These are phyloP conservation scores for Tylopilus orsonianus DNA, from an alignment of 1,284 basidiomycete genomes.

Conservation along the genomic window DNA sequence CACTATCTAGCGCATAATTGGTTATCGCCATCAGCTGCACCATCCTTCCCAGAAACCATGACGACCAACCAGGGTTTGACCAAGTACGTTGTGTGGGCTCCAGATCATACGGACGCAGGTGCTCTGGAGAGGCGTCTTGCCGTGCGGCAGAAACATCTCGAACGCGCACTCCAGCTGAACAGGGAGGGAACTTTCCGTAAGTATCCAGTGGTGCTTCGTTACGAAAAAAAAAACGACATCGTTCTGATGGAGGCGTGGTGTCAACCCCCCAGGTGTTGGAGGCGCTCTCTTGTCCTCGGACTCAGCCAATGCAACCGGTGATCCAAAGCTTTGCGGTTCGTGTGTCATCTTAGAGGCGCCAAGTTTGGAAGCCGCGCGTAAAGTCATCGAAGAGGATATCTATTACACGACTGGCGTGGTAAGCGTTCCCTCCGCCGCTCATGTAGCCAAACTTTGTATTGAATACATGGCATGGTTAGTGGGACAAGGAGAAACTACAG, in stretches of 20 bases:
- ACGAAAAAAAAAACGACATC: neutral
- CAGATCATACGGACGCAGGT: conserved; percentile 48
- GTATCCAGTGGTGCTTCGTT: conserved; percentile 3
- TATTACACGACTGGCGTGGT: conserved; percentile 59
- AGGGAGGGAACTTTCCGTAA: conserved; percentile 40
- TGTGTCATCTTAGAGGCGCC: conserved; percentile 49
- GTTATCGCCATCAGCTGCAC: neutral
- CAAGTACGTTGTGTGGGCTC: conserved; percentile 53
- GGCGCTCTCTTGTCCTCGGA: conserved; percentile 46
- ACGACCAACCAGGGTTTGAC: conserved; percentile 17
- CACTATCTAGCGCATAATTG: neutral
- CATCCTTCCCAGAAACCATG: conserved; percentile 12
- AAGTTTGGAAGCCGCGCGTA: conserved; percentile 45
- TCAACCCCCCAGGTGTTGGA: conserved; percentile 39
- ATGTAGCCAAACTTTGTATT: conserved; percentile 2
- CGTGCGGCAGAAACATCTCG: conserved; percentile 48
- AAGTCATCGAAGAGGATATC: conserved; percentile 49
- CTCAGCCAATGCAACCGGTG: conserved; percentile 33
- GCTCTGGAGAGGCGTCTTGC: conserved; percentile 44
- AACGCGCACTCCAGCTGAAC: conserved; percentile 34
- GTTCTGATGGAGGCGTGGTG: conserved; percentile 12
- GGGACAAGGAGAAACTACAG: conserved; percentile 43
- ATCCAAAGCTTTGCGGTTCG: conserved; percentile 49
- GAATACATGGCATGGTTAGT: conserved; percentile 21
- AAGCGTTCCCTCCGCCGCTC: conserved; percentile 26